phyloP scores from a whole-genome alignment of 225 moss, liverwort and hornwort genomes.

The Ulota crispa region DNA sequence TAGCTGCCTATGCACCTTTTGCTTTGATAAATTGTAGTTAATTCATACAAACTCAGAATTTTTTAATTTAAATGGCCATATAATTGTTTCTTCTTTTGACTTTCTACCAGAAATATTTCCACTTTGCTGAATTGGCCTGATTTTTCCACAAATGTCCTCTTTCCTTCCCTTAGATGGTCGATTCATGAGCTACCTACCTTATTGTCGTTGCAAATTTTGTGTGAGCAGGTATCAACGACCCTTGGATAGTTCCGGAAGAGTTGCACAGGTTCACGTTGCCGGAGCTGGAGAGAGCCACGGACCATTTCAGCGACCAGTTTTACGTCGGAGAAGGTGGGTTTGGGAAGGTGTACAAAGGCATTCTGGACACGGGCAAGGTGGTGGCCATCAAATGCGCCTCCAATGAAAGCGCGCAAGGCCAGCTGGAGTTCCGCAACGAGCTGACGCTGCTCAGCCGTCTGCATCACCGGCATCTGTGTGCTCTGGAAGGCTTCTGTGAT shows the following conservation, averaged over 20 bases:
- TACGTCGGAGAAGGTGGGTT: slow-evolving; percentile 56
- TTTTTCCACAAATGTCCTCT: too few species aligned
- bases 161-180: too few species aligned
- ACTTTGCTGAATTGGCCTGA: too few species aligned
- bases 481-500: slow-evolving; percentile 79
- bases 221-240: slow-evolving; percentile 43
- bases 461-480: slow-evolving; percentile 84
- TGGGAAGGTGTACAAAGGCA: slow-evolving; percentile 70
- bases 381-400: slow-evolving; percentile 82
- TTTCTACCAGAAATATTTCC: too few species aligned
- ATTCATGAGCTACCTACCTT: too few species aligned
- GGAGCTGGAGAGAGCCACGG: slow-evolving; percentile 68
- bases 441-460: slow-evolving; percentile 76
- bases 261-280: slow-evolving; percentile 55
- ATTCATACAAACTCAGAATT: too few species aligned
- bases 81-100: too few species aligned
- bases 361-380: slow-evolving; percentile 52
- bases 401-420: slow-evolving; percentile 64
- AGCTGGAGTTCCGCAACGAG: slow-evolving; percentile 82
- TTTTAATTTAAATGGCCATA: too few species aligned
- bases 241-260: slow-evolving; percentile 60
- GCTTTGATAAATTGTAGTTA: too few species aligned
- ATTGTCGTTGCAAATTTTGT: background rate
- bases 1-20: too few species aligned
- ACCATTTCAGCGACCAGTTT: slow-evolving; percentile 53